Evolutionary conservation across 73 alveolate genomes (phyloP).

Genomic region (Tetrahymena thermophila): DNA sequence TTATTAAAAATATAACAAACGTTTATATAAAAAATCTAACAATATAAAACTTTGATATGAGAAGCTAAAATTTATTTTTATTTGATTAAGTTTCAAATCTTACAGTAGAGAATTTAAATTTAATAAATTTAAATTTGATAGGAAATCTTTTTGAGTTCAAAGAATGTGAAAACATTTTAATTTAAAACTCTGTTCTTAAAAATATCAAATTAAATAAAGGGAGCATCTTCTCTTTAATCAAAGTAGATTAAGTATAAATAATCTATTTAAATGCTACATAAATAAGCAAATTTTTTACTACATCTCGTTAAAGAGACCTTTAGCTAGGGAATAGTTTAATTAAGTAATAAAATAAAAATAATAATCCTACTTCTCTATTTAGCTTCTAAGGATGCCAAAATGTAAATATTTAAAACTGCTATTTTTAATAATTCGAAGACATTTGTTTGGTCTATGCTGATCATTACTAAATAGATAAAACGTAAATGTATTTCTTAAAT

Average conservation of each 20-base stretch:
- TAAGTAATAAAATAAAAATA: no score
- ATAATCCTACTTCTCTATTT: background rate
- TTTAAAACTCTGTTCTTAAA: background rate
- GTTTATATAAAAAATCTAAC: background rate
- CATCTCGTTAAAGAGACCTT: background rate
- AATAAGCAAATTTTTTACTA: background rate
- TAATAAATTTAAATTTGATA: background rate
- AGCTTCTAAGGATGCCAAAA: background rate
- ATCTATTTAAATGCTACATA: background rate
- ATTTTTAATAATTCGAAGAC: background rate
- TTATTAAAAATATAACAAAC: background rate
- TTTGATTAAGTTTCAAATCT: background rate
- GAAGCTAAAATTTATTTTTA: background rate
- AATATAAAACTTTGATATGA: background rate
- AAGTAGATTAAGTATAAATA: no score
- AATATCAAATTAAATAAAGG: background rate
- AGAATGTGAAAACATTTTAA: background rate
- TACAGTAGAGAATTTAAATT: background rate
- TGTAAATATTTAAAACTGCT: background rate
- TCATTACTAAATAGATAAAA: background rate
- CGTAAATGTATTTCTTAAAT: background rate
- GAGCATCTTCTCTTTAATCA: background rate
- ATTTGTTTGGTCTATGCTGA: background rate
- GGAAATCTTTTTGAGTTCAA: background rate
- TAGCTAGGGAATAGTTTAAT: no score